These are phyloP conservation scores for Petunia hybrid DNA, from an alignment of 305 asterid genomes.

Conservation along the genomic window DNA sequence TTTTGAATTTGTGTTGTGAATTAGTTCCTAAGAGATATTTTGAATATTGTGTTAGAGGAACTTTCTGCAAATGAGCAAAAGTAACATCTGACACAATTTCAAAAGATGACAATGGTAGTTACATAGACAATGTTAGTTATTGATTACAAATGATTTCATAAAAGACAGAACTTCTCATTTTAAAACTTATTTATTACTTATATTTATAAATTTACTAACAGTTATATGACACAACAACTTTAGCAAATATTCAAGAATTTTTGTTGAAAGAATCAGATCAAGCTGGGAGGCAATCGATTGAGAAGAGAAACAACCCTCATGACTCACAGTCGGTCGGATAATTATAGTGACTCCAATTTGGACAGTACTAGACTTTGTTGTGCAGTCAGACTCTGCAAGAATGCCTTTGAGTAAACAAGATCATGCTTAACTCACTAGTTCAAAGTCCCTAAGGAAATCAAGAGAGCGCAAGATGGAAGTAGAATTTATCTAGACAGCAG, in stretches of 20 bases:
- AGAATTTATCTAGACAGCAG: neutral
- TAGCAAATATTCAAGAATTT: constrained; percentile 8
- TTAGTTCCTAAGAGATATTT: constrained; percentile 74
- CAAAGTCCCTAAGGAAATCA: neutral
- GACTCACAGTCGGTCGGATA: neutral
- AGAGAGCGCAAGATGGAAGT: neutral
- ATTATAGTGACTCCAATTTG: neutral
- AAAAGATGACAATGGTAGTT: too few species aligned
- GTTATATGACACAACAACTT: neutral
- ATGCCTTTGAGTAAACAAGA: neutral
- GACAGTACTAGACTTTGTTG: neutral
- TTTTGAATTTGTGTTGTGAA: constrained; percentile 41
- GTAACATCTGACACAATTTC: too few species aligned
- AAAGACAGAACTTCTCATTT: too few species aligned
- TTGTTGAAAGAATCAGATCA: neutral
- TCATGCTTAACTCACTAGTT: neutral
- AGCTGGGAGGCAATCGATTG: neutral
- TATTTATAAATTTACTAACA: too few species aligned
- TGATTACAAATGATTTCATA: too few species aligned
- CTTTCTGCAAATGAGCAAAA: too few species aligned
- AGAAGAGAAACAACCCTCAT: constrained; percentile 9
- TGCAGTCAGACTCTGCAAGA: neutral
- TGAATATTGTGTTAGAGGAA: constrained; percentile 54
- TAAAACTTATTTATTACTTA: too few species aligned
- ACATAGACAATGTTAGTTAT: too few species aligned